Base-by-base conservation (phyloP, 306 rosid genomes). In the Adenanthera pavonina region DNA sequence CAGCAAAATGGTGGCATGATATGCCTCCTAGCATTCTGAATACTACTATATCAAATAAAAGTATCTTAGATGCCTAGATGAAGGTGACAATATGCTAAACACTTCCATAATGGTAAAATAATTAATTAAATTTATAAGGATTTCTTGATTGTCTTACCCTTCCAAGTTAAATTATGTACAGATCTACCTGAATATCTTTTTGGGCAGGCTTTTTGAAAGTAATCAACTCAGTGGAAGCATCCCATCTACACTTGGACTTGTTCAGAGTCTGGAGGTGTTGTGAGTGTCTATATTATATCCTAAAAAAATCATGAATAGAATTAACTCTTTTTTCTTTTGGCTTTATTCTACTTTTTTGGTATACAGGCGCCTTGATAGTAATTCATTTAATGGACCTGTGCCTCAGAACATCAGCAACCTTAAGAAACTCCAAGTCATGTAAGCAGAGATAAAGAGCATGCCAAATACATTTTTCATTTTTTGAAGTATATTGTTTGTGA, bases 211-310 rank as follows among this genome's bases (percentile, higher is more conserved):
- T 76, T 87, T 92, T 6, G 94, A 92, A 40, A 13, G 12, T 19
- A 94, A 94, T 81, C 0, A 56, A 14, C 81, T 94, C 41, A 81
- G 8, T 11, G 94, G 98, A 15, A 73, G 38, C 66, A 89, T 94
- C 62, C 98, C 94, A 59, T 69, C 83, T 36, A 89, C 92, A 43
- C 81, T 92, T 69, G 92, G 89, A 79, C 89, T 79, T 47, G 91
- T 90, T 74, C 43, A 53, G 76, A 14, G 34, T 65, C 81, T 90
- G 73, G 85, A 75, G 84, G 87, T 89, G 81, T 76, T 94, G 97
- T 94, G 80, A 94, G 98, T 94, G 54, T 76, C 86, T 61, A 76
- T 11, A 40, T 74, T 49, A 76, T 56, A 77, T 70, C 54, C 53
- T 68, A n/a, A 20, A 53, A 71, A 40, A 51, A 14, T 2, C 10